Evolutionary conservation across 306 rosid genomes (phyloP), one percentile per base, ranked within the genome.

Genomic region (Acmispon strigosus): DNA sequence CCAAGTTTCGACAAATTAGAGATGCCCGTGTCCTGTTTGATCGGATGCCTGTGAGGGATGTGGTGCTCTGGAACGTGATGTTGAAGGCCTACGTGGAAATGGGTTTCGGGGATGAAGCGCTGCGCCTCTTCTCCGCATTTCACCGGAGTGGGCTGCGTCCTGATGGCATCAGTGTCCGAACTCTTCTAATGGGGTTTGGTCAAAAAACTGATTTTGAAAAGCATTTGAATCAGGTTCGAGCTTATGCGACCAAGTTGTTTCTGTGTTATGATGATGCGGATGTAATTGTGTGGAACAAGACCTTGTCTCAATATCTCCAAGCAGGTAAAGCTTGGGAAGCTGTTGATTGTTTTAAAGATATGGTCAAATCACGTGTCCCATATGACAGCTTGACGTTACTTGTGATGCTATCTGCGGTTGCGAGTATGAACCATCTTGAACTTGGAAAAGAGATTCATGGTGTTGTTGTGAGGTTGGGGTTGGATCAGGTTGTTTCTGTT

Each of bases 1-100:
- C 85, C 10, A 89, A 86, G 66, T 79, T 81, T 10, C 72, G 76
- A 34, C 73, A 64, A 11, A 76, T 92, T 36, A 63, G 57, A 71
- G 86, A 81, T 20, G 98, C 98, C 5, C 92, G 92, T 44, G 45
- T 50, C 29, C 66, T 92, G 87, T 89, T 92, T 74, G 89, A 92
- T 55, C 64, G 87, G 69, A 89, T 86, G 88, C 55, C 81, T 20
- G 82, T 83, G 48, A 86, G 84, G 77, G 98, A 89, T 79, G 82
- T 81, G 51, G 90, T 89, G 49, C 44, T 92, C 47, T 92, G 96
- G 92, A 89, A 87, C 76, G 83, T 88, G 54, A 89, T 92, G 95
- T 79, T 92, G 32, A 86, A 84, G 83, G 92, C 86, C 10, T 92
- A 87, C 27, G 72, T 82, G 27, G 96, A 87, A 55, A 66, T 54